A percentile compares a stretch with the other conserved stretches of the same genome.
phyloP scores from a whole-genome alignment of 164 flowering plant genomes.

The Taxillus chinensis region DNA sequence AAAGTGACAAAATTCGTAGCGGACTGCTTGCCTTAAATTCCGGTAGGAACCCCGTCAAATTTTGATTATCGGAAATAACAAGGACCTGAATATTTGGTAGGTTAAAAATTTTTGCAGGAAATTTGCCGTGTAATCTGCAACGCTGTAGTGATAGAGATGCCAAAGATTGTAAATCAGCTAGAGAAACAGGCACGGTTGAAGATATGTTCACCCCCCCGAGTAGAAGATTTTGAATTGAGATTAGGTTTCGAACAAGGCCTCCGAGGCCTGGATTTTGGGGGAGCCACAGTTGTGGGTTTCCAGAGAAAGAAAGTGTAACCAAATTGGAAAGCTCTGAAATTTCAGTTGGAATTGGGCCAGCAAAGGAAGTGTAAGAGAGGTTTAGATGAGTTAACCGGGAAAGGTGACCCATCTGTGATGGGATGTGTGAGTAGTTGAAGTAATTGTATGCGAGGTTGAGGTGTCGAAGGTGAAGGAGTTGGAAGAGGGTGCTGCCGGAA shows the following conservation, averaged over 20 bases:
- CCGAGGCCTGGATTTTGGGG: conserved; percentile 1
- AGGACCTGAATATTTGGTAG: conserved; percentile 11
- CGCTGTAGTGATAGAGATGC: neutral
- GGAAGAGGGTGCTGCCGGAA: conserved; percentile 16
- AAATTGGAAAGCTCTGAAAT: conserved; percentile 12
- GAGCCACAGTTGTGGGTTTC: neutral
- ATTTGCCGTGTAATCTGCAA: conserved; percentile 15
- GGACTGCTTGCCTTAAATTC: conserved; percentile 7
- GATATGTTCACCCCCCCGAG: conserved; percentile 7
- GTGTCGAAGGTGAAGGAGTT: conserved; percentile 12
- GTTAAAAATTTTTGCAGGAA: conserved; percentile 10
- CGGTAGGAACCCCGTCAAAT: conserved; percentile 14
- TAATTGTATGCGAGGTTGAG: conserved; percentile 19
- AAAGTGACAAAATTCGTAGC: neutral
- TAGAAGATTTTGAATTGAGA: conserved; percentile 7
- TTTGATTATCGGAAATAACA: neutral
- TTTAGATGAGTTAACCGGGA: conserved; percentile 11
- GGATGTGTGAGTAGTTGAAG: conserved; percentile 17
- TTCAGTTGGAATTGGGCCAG: conserved; percentile 21
- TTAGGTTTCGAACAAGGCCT: conserved; percentile 3
- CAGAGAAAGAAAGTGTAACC: conserved; percentile 14
- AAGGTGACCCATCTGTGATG: conserved; percentile 13
- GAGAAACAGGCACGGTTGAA: conserved; percentile 7
- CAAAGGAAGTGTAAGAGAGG: conserved; percentile 13
- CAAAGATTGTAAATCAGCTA: conserved; percentile 13